These are phyloP conservation scores for Phytopythium boreale DNA, from an alignment of 352 stramenopile genomes.

Conservation along the genomic window DNA sequence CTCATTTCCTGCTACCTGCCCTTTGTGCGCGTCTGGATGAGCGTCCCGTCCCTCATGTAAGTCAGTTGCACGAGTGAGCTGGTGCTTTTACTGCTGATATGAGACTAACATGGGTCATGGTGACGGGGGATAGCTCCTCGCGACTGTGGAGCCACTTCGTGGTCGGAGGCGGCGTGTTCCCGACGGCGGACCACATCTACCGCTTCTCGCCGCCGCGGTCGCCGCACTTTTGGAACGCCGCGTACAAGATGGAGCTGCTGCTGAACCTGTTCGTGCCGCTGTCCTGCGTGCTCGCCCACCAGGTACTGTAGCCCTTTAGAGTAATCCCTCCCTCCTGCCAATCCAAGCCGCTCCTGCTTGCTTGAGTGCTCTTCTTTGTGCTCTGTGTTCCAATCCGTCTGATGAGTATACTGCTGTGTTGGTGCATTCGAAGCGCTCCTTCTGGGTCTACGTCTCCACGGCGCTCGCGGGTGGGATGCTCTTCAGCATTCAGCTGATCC, in stretches of 20 bases:
- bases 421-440: conserved; percentile 42
- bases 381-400: not conserved
- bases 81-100: not conserved
- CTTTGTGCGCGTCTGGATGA: conserved; percentile 82
- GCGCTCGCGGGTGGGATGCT: conserved; percentile 54
- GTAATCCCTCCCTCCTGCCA: conserved; percentile 4
- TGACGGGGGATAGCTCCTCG: conserved; percentile 44
- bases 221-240: conserved; percentile 75
- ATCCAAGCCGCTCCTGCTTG: not conserved
- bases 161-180: conserved; percentile 63
- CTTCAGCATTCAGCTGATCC: conserved; percentile 61
- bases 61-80: conserved; percentile 3
- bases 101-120: conserved; percentile 1
- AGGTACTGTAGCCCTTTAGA: conserved; percentile 37
- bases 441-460: conserved; percentile 75
- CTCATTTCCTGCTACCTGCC: conserved; percentile 75
- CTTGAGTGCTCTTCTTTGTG: not conserved
- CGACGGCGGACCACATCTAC: conserved; percentile 77
- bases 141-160: conserved; percentile 75
- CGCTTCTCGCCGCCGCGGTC: conserved; percentile 67
- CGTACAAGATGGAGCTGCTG: conserved; percentile 80
- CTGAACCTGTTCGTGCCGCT: conserved; percentile 72
- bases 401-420: conserved; percentile 11
- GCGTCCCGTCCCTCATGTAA: conserved; percentile 64
- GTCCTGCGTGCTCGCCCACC: conserved; percentile 76